Evolutionary conservation across 202 grass and related monocot genomes (phyloP).

Genomic region (Tripidium arundinaceum): DNA sequence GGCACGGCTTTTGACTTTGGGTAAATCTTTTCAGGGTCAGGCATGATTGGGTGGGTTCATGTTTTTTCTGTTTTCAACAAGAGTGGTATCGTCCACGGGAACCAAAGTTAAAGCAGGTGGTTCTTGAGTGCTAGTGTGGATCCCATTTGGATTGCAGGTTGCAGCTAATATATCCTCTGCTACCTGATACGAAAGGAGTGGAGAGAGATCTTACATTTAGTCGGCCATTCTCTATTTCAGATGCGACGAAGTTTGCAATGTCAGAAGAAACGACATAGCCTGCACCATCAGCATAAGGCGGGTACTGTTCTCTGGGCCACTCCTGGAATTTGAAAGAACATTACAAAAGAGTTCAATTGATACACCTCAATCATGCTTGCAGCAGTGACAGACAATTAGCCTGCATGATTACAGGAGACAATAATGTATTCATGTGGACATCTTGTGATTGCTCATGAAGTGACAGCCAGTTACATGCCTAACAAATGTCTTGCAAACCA

Average conservation of each 20-base stretch:
- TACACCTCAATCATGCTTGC: conserved; percentile 32
- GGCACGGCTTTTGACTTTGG: conserved; percentile 28
- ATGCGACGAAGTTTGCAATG: conserved; percentile 51
- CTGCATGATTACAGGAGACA: conserved; percentile 32
- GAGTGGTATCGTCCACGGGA: conserved; percentile 6
- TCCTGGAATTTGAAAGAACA: conserved; percentile 54
- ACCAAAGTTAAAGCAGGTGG: conserved; percentile 3
- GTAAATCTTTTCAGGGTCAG: conserved; percentile 34
- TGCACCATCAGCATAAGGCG: conserved; percentile 66
- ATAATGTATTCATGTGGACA: conserved; percentile 17
- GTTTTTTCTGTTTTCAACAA: conserved; percentile 7
- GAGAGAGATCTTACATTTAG: conserved; percentile 49
- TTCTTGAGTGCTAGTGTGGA: conserved; percentile 10
- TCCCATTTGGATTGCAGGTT: background rate
- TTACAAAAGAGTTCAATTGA: conserved; percentile 32
- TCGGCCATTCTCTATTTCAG: conserved; percentile 49
- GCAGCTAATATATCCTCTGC: background rate
- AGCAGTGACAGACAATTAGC: background rate
- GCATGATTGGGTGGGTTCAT: conserved; percentile 43
- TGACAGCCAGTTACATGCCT: background rate
- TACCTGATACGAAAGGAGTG: conserved; percentile 20
- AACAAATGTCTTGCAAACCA: background rate
- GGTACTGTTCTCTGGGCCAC: conserved; percentile 64
- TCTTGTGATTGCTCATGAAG: conserved; percentile 21
- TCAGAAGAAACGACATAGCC: conserved; percentile 75